These are phyloP conservation scores for Zarea fungicola DNA, from an alignment of 2,329 filamentous ascomycete genomes.

Conservation along the genomic window DNA sequence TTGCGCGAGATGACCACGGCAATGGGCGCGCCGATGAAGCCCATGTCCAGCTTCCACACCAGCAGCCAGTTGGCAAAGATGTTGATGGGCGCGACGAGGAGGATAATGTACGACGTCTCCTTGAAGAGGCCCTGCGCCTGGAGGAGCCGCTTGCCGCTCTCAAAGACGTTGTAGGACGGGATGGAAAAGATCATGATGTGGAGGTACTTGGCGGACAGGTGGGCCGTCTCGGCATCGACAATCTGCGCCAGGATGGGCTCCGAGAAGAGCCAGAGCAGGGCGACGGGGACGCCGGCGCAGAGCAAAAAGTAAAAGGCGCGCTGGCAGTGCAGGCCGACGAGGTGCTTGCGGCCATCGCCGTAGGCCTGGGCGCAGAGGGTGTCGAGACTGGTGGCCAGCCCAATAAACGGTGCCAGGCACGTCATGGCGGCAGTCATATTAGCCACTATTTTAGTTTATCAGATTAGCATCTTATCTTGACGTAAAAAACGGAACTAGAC, in stretches of 20 bases:
- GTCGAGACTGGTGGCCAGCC: conserved; percentile 82
- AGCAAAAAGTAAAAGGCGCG: conserved; percentile 76
- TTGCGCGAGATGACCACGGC: conserved; percentile 74
- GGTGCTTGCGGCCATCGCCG: conserved; percentile 80
- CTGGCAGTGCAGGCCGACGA: conserved; percentile 79
- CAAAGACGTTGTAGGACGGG: conserved; percentile 71
- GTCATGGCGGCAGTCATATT: conserved; percentile 79
- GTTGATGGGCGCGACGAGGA: conserved; percentile 72
- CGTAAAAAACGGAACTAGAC: background rate
- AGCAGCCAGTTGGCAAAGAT: conserved; percentile 72
- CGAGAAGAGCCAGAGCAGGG: conserved; percentile 64
- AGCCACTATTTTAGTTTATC: conserved; percentile 25
- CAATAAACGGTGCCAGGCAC: conserved; percentile 71
- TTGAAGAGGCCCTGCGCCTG: conserved; percentile 79
- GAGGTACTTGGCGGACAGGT: conserved; percentile 68
- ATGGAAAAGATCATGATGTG: conserved; percentile 68
- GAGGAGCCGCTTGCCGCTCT: conserved; percentile 72
- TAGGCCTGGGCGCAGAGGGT: conserved; percentile 93
- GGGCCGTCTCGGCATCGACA: conserved; percentile 53
- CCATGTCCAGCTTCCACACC: conserved; percentile 64
- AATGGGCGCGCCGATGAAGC: conserved; percentile 76
- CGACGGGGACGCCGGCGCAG: conserved; percentile 67
- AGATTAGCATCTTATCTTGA: background rate
- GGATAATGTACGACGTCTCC: conserved; percentile 69
- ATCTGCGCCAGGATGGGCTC: conserved; percentile 53